A percentile compares a stretch with the other conserved stretches of the same genome.
Conservation (phyloP, 495 filamentous ascomycete genomes). For the Penicillium paxilli region DNA sequence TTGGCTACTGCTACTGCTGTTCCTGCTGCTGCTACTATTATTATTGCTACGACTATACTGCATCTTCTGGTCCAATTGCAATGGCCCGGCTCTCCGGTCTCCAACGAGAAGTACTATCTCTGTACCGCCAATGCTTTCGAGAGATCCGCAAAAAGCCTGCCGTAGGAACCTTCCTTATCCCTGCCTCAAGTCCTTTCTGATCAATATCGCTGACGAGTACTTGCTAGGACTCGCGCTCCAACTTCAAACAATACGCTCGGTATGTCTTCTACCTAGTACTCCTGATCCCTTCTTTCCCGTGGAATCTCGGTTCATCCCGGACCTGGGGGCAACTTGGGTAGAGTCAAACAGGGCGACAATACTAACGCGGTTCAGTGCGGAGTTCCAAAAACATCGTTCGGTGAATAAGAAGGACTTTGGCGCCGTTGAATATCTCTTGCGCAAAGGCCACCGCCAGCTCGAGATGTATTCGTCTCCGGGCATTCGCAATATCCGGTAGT, state of each 20-base stretch:
- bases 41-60: too few relatives aligned
- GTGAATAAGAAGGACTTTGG: slow-evolving; percentile 87
- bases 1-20: neutral
- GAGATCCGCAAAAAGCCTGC: slow-evolving; percentile 78
- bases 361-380: slow-evolving; percentile 49
- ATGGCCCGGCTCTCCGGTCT: slow-evolving; percentile 72
- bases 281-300: slow-evolving; percentile 3
- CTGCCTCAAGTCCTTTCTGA: slow-evolving; percentile 2
- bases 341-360: too few relatives aligned
- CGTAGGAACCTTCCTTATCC: slow-evolving; percentile 44
- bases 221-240: slow-evolving; percentile 51
- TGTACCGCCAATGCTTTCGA: slow-evolving; percentile 84
- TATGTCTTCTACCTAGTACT: slow-evolving; percentile 29
- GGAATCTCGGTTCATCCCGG: slow-evolving; percentile 5
- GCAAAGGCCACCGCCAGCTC: slow-evolving; percentile 81
- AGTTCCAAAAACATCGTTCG: slow-evolving; percentile 70
- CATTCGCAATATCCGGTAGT: slow-evolving; percentile 75
- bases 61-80: too few relatives aligned
- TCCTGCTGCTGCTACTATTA: neutral
- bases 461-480: slow-evolving; percentile 81
- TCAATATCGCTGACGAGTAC: too few relatives aligned
- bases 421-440: slow-evolving; percentile 83
- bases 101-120: slow-evolving; percentile 82
- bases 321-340: too few relatives aligned
- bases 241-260: slow-evolving; percentile 59